Percentiles rank a stretch among this genome's conserved stretches.
Evolutionary conservation across 225 moss, liverwort and hornwort species (phyloP).

Genomic region (Takakia lepidozioides): DNA sequence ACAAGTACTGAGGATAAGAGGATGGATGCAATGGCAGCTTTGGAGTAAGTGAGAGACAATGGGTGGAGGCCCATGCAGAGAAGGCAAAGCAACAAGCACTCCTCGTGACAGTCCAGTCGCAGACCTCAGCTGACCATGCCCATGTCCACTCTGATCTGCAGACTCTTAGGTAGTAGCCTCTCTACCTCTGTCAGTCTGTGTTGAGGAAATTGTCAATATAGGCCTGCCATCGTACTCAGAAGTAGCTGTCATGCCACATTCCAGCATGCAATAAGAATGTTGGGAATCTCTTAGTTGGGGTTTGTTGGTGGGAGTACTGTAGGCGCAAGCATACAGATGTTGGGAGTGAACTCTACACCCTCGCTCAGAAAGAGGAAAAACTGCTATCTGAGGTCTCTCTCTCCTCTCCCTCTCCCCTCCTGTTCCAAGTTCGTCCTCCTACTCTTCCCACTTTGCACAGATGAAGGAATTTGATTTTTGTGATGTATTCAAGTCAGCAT

Average conservation of each 20-base stretch:
- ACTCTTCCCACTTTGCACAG: too few species aligned
- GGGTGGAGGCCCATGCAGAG: slow-evolving; percentile 97
- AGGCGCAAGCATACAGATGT: slow-evolving; percentile 81
- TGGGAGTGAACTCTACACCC: slow-evolving; percentile 61
- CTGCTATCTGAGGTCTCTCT: slow-evolving; percentile 55
- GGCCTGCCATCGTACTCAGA: too few species aligned
- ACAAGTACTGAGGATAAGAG: too few species aligned
- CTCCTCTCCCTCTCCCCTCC: background rate
- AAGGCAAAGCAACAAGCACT: slow-evolving; percentile 90
- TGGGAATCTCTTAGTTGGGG: too few species aligned
- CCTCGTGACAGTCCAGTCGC: slow-evolving; percentile 62
- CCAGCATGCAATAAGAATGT: too few species aligned
- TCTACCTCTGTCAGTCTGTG: background rate
- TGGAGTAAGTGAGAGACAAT: slow-evolving; percentile 96
- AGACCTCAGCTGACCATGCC: slow-evolving; percentile 83
- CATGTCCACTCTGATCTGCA: slow-evolving; percentile 71
- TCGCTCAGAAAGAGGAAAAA: slow-evolving; percentile 71
- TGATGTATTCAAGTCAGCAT: too few species aligned
- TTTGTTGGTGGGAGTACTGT: slow-evolving; percentile 7
- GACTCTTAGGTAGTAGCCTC: slow-evolving; percentile 45
- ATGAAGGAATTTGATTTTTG: too few species aligned
- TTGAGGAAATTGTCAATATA: too few species aligned
- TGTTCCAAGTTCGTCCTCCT: too few species aligned
- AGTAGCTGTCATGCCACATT: too few species aligned
- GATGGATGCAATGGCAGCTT: too few species aligned